Conservation (phyloP, 371 early-diverging fungal species). For the Zychaea mexicana region DNA sequence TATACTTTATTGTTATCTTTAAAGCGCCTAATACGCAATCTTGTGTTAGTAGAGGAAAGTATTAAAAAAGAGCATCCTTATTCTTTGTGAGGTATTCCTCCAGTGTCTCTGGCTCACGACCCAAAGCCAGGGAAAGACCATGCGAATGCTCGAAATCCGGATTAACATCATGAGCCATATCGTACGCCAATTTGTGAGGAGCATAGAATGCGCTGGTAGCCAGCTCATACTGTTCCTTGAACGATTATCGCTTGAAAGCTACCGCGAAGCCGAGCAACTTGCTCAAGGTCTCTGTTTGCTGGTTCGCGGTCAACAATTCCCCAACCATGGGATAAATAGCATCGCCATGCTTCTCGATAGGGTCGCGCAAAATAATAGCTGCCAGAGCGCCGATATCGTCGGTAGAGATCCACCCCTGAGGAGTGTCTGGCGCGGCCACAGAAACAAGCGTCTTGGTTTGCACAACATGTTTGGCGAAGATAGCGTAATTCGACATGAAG, state of each 20-base stretch:
- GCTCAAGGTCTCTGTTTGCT: conserved; percentile 15
- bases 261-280: conserved; percentile 4
- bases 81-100: conserved; percentile 13
- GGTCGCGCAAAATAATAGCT: conserved; percentile 11
- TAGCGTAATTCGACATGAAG: conserved; percentile 43
- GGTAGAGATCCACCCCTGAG: conserved; percentile 18
- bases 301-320: background rate
- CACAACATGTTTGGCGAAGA: too few relatives aligned
- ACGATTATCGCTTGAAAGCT: conserved; percentile 6
- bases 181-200: conserved; percentile 1
- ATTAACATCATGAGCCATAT: background rate
- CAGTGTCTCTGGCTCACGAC: conserved; percentile 18
- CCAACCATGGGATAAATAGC: conserved; percentile 17
- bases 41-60: too few relatives aligned
- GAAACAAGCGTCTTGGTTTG: background rate
- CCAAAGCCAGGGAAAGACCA: conserved; percentile 12
- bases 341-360: conserved; percentile 21
- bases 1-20: too few relatives aligned
- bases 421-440: background rate
- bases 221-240: conserved; percentile 8
- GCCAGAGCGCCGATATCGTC: conserved; percentile 19
- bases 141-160: background rate
- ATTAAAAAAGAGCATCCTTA: too few relatives aligned
- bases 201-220: background rate
- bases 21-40: too few relatives aligned